Evolutionary conservation across 2,329 filamentous ascomycete genomes (phyloP).

Genomic region (Chaetomiaceae sp.): DNA sequence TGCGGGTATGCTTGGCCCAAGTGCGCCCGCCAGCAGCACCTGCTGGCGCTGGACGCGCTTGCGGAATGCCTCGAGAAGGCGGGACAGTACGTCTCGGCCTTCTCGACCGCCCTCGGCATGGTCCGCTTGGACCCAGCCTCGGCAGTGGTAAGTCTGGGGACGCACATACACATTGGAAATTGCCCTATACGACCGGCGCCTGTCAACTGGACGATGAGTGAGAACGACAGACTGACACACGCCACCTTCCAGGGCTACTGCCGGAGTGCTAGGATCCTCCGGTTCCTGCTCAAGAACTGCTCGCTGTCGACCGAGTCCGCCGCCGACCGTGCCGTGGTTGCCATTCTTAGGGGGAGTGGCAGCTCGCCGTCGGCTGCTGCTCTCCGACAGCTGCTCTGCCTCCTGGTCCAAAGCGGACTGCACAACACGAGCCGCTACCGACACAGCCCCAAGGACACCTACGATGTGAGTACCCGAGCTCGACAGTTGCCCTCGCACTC

Average conservation of each 20-base stretch:
- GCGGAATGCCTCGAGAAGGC: slow-evolving; percentile 18
- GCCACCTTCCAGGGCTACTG: slow-evolving; percentile 22
- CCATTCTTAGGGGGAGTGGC: slow-evolving; percentile 5
- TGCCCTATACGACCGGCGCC: too few species aligned
- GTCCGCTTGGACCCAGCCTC: slow-evolving; percentile 21
- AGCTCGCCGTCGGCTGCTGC: background rate
- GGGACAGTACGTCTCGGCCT: slow-evolving; percentile 16
- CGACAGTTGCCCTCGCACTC: too few species aligned
- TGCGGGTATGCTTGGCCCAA: slow-evolving; percentile 24
- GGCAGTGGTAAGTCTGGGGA: slow-evolving; percentile 19
- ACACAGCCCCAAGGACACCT: slow-evolving; percentile 9
- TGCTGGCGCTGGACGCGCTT: slow-evolving; percentile 19
- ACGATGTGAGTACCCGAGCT: slow-evolving; percentile 9
- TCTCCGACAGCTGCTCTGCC: slow-evolving; percentile 6
- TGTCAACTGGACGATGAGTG: too few species aligned
- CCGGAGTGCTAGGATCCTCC: slow-evolving; percentile 20
- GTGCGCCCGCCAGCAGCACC: slow-evolving; percentile 15
- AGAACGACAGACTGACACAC: slow-evolving; percentile 9
- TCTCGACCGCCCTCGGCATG: slow-evolving; percentile 21
- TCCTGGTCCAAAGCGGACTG: slow-evolving; percentile 16
- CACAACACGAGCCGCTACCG: slow-evolving; percentile 10
- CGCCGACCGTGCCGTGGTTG: background rate
- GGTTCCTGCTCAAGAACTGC: slow-evolving; percentile 9
- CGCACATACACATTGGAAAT: background rate
- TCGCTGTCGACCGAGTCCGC: background rate